phyloP scores from a whole-genome alignment of 2,329 filamentous ascomycete species.

The Mycosphaerella arachidis region DNA sequence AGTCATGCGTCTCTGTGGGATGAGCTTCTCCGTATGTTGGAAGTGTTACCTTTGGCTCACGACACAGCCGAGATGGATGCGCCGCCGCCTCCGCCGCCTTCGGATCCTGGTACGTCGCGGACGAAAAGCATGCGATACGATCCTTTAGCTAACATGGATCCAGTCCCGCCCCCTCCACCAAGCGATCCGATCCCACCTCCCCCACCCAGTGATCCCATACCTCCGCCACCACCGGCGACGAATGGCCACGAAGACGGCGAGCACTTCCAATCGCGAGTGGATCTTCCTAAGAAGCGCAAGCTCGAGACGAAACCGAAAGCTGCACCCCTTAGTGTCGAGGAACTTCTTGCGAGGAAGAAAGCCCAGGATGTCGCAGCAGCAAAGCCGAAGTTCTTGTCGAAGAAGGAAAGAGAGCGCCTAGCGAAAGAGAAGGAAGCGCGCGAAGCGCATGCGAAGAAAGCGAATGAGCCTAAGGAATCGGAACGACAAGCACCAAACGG shows the following conservation, averaged over 20 bases:
- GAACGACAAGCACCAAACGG: slow-evolving; percentile 9
- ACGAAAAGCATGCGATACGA: background rate
- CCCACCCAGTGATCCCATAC: background rate
- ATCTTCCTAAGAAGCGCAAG: slow-evolving; percentile 42
- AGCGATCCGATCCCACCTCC: slow-evolving; percentile 6
- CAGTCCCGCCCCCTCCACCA: slow-evolving; percentile 4
- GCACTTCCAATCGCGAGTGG: slow-evolving; percentile 1
- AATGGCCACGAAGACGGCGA: slow-evolving; percentile 3
- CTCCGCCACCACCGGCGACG: slow-evolving; percentile 2
- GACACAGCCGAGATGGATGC: background rate
- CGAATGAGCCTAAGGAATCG: slow-evolving; percentile 32
- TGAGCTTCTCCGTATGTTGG: background rate
- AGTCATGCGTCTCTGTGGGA: background rate
- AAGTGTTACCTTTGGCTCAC: background rate
- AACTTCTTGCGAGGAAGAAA: slow-evolving; percentile 78
- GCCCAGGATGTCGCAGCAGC: slow-evolving; percentile 77
- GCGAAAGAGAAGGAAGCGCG: slow-evolving; percentile 67
- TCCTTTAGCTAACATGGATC: too few species aligned
- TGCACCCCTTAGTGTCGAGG: slow-evolving; percentile 73
- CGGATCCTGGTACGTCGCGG: background rate
- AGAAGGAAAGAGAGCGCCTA: slow-evolving; percentile 73
- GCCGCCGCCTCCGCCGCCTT: background rate
- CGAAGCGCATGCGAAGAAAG: slow-evolving; percentile 60
- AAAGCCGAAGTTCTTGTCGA: slow-evolving; percentile 84
- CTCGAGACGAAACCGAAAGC: slow-evolving; percentile 41